Base-by-base conservation (phyloP, 352 stramenopile species). In the Pythium brassicae region DNA sequence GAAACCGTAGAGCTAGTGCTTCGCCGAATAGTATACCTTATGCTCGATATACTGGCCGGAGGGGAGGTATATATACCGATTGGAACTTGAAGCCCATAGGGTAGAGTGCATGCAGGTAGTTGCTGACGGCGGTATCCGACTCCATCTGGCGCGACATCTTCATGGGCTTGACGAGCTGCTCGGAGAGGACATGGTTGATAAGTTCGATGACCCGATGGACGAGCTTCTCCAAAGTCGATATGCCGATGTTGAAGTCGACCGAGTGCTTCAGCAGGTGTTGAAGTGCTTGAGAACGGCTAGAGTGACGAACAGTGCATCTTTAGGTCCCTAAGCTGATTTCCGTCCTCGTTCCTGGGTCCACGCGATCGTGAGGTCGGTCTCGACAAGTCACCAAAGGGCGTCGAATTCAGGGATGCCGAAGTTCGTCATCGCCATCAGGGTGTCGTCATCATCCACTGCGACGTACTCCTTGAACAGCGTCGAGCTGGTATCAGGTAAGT, bases 1-100 rank as follows among this genome's bases (percentile, higher is more conserved):
- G 50, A 69, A 62, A 22, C 53, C 53, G 37, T 63, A 59, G 2
- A 63, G 42, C 53, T 69, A 66, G 23, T 69, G 47, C 39, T 59
- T 59, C 0, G 51, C 53, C 2, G 57, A 65, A 12, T 35, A 50
- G 45, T 37, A 50, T 12, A 22, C 4, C 15, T 50, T 50, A 22
- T 50, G 45, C 45, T 35, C 45, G 25, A 32, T 50, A n/a, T 35
- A 50, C 15, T 23, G 45, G 45, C 45, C 45, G 15, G 45, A 22
- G 5, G 23, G 45, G 12, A 11, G 10, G 23, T 50, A 50, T 12
- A 23, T 50, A 50, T 12, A 23, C 45, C 19, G 45, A 23, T 23
- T 50, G 45, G 45, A 37, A 50, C 45, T 50, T 50, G 15, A 50
- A 8, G 14, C 37, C 45, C 4, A 23, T 50, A 8, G 25, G 23